Percentiles rank a stretch among this genome's conserved stretches.
phyloP scores from a whole-genome alignment of 371 early-diverging fungal species.

The Mucor saturninus region DNA sequence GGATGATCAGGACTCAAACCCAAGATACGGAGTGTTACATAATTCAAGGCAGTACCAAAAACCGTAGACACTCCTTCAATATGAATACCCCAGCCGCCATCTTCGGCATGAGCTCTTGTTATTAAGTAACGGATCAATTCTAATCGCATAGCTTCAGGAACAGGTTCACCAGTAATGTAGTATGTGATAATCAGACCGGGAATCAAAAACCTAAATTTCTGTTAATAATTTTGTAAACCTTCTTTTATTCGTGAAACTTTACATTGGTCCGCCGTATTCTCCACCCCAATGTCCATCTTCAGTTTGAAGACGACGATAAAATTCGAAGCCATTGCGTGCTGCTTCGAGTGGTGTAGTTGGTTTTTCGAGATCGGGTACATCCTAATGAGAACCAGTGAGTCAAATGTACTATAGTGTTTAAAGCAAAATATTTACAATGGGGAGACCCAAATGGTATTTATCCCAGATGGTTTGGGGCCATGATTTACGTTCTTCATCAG shows the following conservation, averaged over 20 bases:
- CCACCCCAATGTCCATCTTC: constrained; percentile 97
- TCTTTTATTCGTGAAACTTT: not conserved
- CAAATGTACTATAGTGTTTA: not conserved
- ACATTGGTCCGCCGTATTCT: constrained; percentile 96
- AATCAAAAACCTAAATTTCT: constrained; percentile 71
- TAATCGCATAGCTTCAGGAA: constrained; percentile 62
- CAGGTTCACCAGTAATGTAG: constrained; percentile 79
- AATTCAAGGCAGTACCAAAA: constrained; percentile 95
- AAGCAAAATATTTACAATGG: constrained; percentile 49
- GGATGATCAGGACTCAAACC: constrained; percentile 90
- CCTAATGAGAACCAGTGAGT: constrained; percentile 32
- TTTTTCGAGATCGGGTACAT: constrained; percentile 52
- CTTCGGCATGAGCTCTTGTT: constrained; percentile 77
- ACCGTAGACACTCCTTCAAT: constrained; percentile 92
- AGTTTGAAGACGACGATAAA: constrained; percentile 88
- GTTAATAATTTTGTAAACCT: not conserved
- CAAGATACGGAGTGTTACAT: constrained; percentile 87
- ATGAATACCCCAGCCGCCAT: constrained; percentile 98
- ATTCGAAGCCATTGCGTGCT: constrained; percentile 89
- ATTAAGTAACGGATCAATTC: constrained; percentile 92
- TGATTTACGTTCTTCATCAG: constrained; percentile 62
- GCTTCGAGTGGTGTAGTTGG: constrained; percentile 74
- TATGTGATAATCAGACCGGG: constrained; percentile 87
- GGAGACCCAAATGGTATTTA: constrained; percentile 89
- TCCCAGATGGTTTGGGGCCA: constrained; percentile 85